These are phyloP conservation scores for Pythium phragmiticola DNA, from an alignment of 352 stramenopile species.

Conservation along the genomic window DNA sequence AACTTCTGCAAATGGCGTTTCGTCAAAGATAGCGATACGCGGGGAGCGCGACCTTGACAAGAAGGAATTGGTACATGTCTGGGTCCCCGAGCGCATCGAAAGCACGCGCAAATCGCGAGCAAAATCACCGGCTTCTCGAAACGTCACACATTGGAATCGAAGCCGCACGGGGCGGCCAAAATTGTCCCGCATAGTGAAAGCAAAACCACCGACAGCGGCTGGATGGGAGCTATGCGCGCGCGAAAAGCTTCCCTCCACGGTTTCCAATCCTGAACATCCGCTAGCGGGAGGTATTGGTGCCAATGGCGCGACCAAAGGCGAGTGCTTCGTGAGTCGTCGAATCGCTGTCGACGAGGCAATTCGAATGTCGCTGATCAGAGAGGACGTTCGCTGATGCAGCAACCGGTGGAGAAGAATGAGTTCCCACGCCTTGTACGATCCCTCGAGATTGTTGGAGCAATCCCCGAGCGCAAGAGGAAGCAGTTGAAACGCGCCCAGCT, in stretches of 20 bases:
- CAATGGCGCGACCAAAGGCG: neutral
- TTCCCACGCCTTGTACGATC: conserved; percentile 77
- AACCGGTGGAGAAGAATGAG: conserved; percentile 39
- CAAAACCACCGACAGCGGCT: neutral
- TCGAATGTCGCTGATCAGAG: neutral
- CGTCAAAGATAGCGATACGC: conserved; percentile 22
- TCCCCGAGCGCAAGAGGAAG: conserved; percentile 92
- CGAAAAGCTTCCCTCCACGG: too few relatives aligned
- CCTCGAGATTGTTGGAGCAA: conserved; percentile 85
- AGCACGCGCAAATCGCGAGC: neutral
- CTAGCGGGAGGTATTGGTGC: neutral
- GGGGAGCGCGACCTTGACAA: conserved; percentile 8
- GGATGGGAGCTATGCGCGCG: too few relatives aligned
- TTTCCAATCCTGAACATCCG: too few relatives aligned
- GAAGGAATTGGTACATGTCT: neutral
- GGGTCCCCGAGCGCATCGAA: neutral
- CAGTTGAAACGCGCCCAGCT: conserved; percentile 81
- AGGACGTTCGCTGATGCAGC: conserved; percentile 1
- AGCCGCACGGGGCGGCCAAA: conserved; percentile 15
- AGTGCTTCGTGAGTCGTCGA: neutral
- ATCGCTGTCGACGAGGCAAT: neutral
- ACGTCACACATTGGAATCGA: conserved; percentile 6
- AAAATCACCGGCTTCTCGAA: conserved; percentile 3
- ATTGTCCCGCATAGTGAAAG: conserved; percentile 15
- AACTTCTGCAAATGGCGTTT: conserved; percentile 21